Percentiles rank a stretch among this genome's conserved stretches.
phyloP scores from a whole-genome alignment of 1,139 yeast genomes.

The Blastobotrys arbuscula region DNA sequence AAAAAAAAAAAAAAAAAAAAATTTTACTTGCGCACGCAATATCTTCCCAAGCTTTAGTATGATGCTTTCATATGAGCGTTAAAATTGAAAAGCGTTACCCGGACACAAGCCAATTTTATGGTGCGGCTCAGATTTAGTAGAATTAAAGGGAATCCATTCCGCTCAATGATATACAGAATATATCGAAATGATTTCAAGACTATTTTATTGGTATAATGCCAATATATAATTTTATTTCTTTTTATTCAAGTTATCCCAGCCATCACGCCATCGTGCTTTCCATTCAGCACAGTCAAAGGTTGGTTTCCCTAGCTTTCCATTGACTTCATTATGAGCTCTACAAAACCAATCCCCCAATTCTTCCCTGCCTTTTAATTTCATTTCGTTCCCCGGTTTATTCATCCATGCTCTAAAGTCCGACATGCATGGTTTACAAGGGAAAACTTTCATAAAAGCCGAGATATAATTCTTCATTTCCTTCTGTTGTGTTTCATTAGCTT shows the following conservation, averaged over 20 bases:
- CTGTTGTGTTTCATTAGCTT: conserved; percentile 58
- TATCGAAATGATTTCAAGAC: too few relatives aligned
- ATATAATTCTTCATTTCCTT: conserved; percentile 67
- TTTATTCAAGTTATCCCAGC: conserved; percentile 30
- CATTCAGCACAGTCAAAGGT: conserved; percentile 81
- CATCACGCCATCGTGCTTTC: conserved; percentile 82
- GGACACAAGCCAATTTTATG: too few relatives aligned
- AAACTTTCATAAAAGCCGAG: conserved; percentile 65
- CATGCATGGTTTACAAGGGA: conserved; percentile 96
- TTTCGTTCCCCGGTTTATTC: conserved; percentile 46
- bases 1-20: too few relatives aligned
- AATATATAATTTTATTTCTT: conserved; percentile 14
- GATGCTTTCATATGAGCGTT: too few relatives aligned
- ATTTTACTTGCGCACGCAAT: too few relatives aligned
- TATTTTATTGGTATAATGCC: too few relatives aligned
- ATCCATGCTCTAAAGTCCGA: conserved; percentile 71
- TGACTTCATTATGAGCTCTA: conserved; percentile 90
- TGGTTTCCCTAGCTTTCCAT: conserved; percentile 77
- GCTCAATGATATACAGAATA: too few relatives aligned
- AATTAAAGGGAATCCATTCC: too few relatives aligned
- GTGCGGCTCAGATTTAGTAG: too few relatives aligned
- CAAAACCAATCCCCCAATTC: conserved; percentile 89
- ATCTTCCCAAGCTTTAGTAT: too few relatives aligned
- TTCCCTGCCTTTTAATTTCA: conserved; percentile 65
- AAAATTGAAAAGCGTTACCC: too few relatives aligned